Evolutionary conservation across 2,329 filamentous ascomycete species (phyloP).

Genomic region (Aspergillus sp.): DNA sequence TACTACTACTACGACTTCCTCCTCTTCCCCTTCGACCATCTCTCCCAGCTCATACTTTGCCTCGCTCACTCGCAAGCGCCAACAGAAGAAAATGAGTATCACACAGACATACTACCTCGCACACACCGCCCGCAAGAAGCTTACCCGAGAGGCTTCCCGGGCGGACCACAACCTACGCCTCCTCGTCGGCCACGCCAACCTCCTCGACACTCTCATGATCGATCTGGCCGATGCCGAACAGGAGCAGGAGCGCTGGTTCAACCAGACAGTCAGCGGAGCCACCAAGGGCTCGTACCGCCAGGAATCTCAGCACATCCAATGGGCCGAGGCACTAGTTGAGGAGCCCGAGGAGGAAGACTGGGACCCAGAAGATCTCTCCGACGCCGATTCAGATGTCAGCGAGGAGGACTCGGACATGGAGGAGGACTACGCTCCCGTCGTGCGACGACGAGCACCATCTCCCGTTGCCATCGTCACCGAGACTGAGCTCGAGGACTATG

Average conservation of each 20-base stretch:
- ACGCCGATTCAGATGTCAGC: conserved; percentile 59
- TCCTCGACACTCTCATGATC: conserved; percentile 92
- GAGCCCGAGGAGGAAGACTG: conserved; percentile 70
- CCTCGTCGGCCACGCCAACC: conserved; percentile 96
- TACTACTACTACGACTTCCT: conserved; percentile 7
- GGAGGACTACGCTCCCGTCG: conserved; percentile 37
- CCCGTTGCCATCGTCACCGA: conserved; percentile 38
- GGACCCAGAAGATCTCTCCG: conserved; percentile 66
- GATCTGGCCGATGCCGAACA: conserved; percentile 91
- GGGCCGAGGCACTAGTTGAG: conserved; percentile 79
- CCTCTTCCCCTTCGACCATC: conserved; percentile 21
- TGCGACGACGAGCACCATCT: conserved; percentile 36
- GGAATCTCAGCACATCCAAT: conserved; percentile 76
- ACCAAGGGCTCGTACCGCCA: conserved; percentile 55
- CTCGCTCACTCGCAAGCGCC: conserved; percentile 42
- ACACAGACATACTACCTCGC: conserved; percentile 98
- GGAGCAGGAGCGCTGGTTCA: conserved; percentile 98
- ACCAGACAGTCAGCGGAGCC: conserved; percentile 85
- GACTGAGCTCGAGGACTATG: conserved; percentile 33
- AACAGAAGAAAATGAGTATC: conserved; percentile 91
- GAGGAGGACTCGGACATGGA: conserved; percentile 56
- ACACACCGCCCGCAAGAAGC: conserved; percentile 95
- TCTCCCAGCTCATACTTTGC: conserved; percentile 46
- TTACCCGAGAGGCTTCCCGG: conserved; percentile 85
- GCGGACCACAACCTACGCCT: conserved; percentile 93